Evolutionary conservation across 768 basidiomycete genomes (phyloP).

Genomic region (Leucocoprinus leucothites): DNA sequence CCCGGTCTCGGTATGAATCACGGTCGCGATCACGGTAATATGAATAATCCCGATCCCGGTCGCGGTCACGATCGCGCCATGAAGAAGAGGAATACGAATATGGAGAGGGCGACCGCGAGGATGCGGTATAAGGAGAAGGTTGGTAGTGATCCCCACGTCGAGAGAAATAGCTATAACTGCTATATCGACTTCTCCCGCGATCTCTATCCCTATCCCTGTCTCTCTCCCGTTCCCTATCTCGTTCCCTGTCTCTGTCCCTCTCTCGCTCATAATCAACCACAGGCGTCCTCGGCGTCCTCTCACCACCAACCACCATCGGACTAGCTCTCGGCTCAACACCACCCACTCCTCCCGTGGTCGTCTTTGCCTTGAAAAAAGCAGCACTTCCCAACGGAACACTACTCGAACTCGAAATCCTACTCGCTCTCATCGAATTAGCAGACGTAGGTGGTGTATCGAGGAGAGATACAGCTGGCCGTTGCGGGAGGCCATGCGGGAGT

Average conservation of each 20-base stretch:
- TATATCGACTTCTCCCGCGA: slow-evolving; percentile 6
- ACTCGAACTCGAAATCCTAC: slow-evolving; percentile 21
- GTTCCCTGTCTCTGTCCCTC: neutral
- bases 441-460: neutral
- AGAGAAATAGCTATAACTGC: slow-evolving; percentile 8
- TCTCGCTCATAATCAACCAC: slow-evolving; percentile 18
- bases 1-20: neutral
- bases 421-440: neutral
- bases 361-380: slow-evolving; percentile 16
- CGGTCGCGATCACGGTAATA: neutral
- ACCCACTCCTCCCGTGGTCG: neutral
- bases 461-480: neutral
- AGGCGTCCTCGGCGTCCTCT: neutral
- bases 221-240: slow-evolving; percentile 3
- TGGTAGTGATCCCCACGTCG: slow-evolving; percentile 10
- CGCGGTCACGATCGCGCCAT: slow-evolving; percentile 10
- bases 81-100: slow-evolving; percentile 9
- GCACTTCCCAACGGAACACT: too few species aligned
- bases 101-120: slow-evolving; percentile 10
- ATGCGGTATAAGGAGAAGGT: slow-evolving; percentile 5
- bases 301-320: slow-evolving; percentile 15
- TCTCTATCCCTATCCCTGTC: slow-evolving; percentile 3
- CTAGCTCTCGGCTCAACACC: slow-evolving; percentile 5
- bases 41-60: slow-evolving; percentile 1
- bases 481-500: neutral